phyloP scores from a whole-genome alignment of 2,329 filamentous ascomycete species.

The Dothidotthia symphoricarpi region DNA sequence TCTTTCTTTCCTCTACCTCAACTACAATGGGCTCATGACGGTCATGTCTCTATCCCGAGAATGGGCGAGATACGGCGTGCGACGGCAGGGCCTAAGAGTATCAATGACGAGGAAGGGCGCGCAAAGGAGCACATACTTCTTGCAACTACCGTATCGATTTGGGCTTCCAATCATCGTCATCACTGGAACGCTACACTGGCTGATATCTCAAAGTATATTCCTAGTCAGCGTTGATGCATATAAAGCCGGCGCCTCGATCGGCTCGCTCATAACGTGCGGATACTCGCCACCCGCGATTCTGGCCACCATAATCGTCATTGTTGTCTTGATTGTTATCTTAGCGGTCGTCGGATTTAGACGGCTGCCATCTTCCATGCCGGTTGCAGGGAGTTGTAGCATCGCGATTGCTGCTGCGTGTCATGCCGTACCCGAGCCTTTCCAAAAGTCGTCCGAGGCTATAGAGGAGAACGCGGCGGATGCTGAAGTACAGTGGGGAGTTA shows the following conservation, averaged over 20 bases:
- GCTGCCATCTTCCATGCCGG: constrained; percentile 73
- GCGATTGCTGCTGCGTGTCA: constrained; percentile 21
- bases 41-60: constrained; percentile 49
- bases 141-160: constrained; percentile 43
- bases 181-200: constrained; percentile 43
- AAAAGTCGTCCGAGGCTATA: not conserved
- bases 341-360: constrained; percentile 69
- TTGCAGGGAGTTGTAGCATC: constrained; percentile 68
- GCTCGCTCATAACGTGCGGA: constrained; percentile 5
- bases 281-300: constrained; percentile 19
- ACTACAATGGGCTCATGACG: constrained; percentile 48
- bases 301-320: constrained; percentile 4
- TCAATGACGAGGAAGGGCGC: constrained; percentile 24
- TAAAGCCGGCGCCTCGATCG: not conserved
- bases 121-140: constrained; percentile 43
- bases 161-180: constrained; percentile 38
- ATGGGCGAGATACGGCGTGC: constrained; percentile 43
- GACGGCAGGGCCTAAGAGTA: constrained; percentile 38
- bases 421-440: not conserved
- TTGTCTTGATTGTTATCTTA: constrained; percentile 8
- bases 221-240: constrained; percentile 34
- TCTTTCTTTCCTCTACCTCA: constrained; percentile 48
- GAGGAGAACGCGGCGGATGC: constrained; percentile 2
- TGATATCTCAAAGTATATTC: constrained; percentile 47
- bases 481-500: constrained; percentile 13